Evolutionary conservation across 306 rosid genomes (phyloP).

Genomic region (Corylus avellana): DNA sequence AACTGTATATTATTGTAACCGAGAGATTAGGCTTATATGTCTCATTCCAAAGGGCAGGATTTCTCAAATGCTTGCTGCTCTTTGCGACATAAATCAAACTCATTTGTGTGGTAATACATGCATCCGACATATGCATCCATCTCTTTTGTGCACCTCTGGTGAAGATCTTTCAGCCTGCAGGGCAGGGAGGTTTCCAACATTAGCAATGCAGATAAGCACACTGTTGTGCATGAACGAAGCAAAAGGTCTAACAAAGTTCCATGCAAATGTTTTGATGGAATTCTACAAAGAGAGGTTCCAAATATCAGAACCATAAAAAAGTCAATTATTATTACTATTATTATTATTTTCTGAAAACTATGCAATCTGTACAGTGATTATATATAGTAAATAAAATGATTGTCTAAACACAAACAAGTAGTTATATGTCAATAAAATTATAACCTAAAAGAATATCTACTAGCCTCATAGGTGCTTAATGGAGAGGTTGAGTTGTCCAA

Average conservation of each 20-base stretch:
- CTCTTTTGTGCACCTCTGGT: conserved; percentile 87
- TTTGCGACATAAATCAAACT: conserved; percentile 93
- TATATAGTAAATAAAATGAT: neutral
- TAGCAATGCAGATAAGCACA: neutral
- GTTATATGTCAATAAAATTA: neutral
- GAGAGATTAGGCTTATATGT: conserved; percentile 4
- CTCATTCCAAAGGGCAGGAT: conserved; percentile 78
- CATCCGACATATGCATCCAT: conserved; percentile 89
- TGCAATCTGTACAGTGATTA: neutral
- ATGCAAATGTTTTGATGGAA: neutral
- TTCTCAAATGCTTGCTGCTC: conserved; percentile 86
- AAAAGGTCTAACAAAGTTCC: neutral
- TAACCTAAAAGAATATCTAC: neutral
- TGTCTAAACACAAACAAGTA: neutral
- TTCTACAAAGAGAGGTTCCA: neutral
- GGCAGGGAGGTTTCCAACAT: conserved; percentile 12
- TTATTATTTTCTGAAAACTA: neutral
- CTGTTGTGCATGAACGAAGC: neutral
- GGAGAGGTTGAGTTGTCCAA: neutral
- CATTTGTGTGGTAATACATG: conserved; percentile 94
- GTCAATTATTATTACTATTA: too few relatives aligned
- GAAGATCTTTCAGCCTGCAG: conserved; percentile 91
- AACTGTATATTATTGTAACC: conserved; percentile 50
- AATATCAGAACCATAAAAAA: neutral
- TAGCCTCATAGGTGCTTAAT: neutral